Evolutionary conservation across 2,329 filamentous ascomycete genomes (phyloP).

Genomic region (Tolypocladium album): DNA sequence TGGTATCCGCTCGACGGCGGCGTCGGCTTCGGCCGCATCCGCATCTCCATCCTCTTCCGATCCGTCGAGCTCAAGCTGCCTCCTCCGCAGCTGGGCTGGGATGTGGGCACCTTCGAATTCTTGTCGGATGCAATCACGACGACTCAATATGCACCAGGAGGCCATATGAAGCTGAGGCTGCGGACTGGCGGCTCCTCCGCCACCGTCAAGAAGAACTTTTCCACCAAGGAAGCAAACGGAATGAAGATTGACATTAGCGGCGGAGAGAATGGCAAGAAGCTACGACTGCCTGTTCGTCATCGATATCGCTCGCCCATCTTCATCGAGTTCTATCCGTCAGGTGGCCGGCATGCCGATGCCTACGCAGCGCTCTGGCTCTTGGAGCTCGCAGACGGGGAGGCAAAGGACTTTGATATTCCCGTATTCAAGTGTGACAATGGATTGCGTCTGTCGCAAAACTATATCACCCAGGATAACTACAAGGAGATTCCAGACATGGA

Average conservation of each 20-base stretch:
- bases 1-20: constrained; percentile 98
- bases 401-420: constrained; percentile 70
- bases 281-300: constrained; percentile 79
- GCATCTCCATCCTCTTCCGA: constrained; percentile 82
- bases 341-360: constrained; percentile 59
- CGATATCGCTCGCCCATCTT: constrained; percentile 85
- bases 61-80: constrained; percentile 79
- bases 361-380: constrained; percentile 81
- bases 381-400: constrained; percentile 71
- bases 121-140: constrained; percentile 58
- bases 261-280: constrained; percentile 24
- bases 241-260: constrained; percentile 39
- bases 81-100: constrained; percentile 81
- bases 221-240: constrained; percentile 46
- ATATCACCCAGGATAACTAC: constrained; percentile 73
- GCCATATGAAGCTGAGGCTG: constrained; percentile 66
- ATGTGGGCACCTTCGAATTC: constrained; percentile 92
- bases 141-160: constrained; percentile 46
- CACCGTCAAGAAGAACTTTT: constrained; percentile 53
- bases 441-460: constrained; percentile 76
- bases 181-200: constrained; percentile 78
- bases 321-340: constrained; percentile 67
- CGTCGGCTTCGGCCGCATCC: constrained; percentile 80
- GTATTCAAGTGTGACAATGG: constrained; percentile 77
- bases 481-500: constrained; percentile 60